These are phyloP conservation scores for Collybia nuda DNA, from an alignment of 768 basidiomycete species.

Conservation along the genomic window DNA sequence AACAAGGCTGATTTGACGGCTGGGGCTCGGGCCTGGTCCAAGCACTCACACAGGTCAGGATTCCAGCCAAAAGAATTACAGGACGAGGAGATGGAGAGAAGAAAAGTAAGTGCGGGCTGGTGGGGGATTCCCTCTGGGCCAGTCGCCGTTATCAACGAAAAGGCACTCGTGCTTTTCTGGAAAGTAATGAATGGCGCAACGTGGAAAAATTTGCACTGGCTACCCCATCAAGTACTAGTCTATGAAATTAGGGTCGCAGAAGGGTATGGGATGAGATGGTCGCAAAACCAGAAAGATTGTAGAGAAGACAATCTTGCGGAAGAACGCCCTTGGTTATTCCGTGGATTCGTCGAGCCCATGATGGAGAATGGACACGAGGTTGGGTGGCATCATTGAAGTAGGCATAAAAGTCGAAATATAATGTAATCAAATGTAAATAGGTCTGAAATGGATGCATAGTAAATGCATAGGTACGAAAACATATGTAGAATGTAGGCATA, in stretches of 20 bases:
- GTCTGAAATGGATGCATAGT: no score
- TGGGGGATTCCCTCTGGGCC: slow-evolving; percentile 61
- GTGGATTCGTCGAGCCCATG: slow-evolving; percentile 68
- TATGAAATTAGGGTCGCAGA: slow-evolving; percentile 60
- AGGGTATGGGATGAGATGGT: slow-evolving; percentile 72
- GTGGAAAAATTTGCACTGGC: slow-evolving; percentile 68
- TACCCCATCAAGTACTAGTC: slow-evolving; percentile 60
- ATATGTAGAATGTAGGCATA: no score
- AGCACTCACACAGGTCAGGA: slow-evolving; percentile 59
- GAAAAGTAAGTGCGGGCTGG: slow-evolving; percentile 41
- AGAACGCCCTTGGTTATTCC: slow-evolving; percentile 47
- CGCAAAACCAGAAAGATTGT: slow-evolving; percentile 38
- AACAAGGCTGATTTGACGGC: slow-evolving; percentile 53
- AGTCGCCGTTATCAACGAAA: slow-evolving; percentile 50
- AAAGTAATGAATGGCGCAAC: slow-evolving; percentile 50
- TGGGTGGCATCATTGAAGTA: slow-evolving; percentile 52
- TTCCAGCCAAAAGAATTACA: slow-evolving; percentile 11
- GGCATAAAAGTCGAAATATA: neutral
- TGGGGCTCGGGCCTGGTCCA: slow-evolving; percentile 67
- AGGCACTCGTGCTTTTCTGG: slow-evolving; percentile 49
- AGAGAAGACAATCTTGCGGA: slow-evolving; percentile 5
- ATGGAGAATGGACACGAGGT: slow-evolving; percentile 66
- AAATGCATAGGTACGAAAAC: no score
- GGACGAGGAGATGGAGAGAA: slow-evolving; percentile 14
- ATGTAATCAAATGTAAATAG: no score